Evolutionary conservation across 129 eudicot species (phyloP), one percentile per base, ranked within the genome.

Genomic region (Oenanthe sinensis): DNA sequence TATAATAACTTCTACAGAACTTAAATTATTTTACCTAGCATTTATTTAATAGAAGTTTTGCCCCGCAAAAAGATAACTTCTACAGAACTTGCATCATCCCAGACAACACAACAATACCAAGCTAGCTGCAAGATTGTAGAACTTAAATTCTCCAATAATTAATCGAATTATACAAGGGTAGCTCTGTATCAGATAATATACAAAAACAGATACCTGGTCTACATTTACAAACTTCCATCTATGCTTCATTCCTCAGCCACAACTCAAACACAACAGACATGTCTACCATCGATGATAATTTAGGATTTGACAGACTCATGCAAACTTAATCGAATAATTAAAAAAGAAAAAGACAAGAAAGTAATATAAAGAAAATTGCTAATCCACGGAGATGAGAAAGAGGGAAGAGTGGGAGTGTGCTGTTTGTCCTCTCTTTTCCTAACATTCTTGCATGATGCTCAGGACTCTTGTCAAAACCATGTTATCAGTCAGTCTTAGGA

Each of bases 401-500:
- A 8, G 17, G 11, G 39, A 60, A 30, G 40, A 78, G 45, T 39
- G 60, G 17, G 44, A 78, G 44, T 17, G 16, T 54, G 43, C 40
- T n/a, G 20, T 44, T 24, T 2, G 8, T 43, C 9, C 33, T 42
- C 16, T 1, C 15, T n/a, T 72, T 9, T 72, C n/a, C 33, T 9
- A 24, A 44, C 16, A 44, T 11, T 70, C 14, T 33, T 30, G 10
- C 28, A 1, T 63, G 55, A 40, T 39, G 13, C 68, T 71, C 75
- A n/a, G 16, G 58, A 71, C 44, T 40, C 42, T 10, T 43, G 17
- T 47, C 20, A 30, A 20, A 72, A 22, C 37, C 36, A 77, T 69
- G 82, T 37, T 81, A n/a, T 43, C 79, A 14, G 45, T 48, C 78
- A 83, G 40, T 69, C 78, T 14, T 74, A 77, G 4, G 77, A 71